Base-by-base conservation (phyloP, 2,329 filamentous ascomycete genomes). In the Colletotrichum simmondsii region DNA sequence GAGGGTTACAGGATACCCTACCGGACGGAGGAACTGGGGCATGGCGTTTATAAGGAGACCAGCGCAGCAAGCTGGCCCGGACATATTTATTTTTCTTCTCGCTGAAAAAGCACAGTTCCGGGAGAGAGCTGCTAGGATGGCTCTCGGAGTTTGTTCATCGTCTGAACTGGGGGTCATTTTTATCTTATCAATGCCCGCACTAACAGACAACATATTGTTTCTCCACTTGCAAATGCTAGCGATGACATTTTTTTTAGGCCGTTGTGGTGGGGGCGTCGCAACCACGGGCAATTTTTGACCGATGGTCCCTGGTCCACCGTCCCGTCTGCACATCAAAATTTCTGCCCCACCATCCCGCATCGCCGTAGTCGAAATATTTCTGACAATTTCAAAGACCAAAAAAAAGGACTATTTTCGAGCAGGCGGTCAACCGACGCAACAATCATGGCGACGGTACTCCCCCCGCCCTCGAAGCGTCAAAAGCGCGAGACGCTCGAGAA, bases 381-480 rank as follows among this genome's bases (percentile, higher is more conserved):
- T 64, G 71, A 57, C 63, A 60, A 61, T 35, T 26, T 35, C 30
- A 32, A 56, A 32, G 24, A 32, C 37, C 16, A 61, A 65, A 67
- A 61, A 22, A 61, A 22, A 53, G 6, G 16, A 26, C 32, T 11
- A 22, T 32, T 30, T 19, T 28, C 59, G 52, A 64, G 42, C 19
- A 49, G 42, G 42, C 54, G 58, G 19, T 35, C 42, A 58, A 58
- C 16, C 26, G 56, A 26, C 24, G 7, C 28, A 46, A 64, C 46
- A 75, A 37, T 37, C 42, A 97, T 97, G 95, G 91, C 95, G 77
- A 97, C 95, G 5, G 84, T 95, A 60, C 82, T 92, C 6, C 95
- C 95, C n/a, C 95, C 94, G 59, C 94, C 94, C 5, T 95, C 92
- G 65, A 98, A 98, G 84, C 91, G 95, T 74, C 95, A 98, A 80